These are phyloP conservation scores for Graphiopsis chlorocephala DNA, from an alignment of 2,329 filamentous ascomycete species.

Conservation along the genomic window DNA sequence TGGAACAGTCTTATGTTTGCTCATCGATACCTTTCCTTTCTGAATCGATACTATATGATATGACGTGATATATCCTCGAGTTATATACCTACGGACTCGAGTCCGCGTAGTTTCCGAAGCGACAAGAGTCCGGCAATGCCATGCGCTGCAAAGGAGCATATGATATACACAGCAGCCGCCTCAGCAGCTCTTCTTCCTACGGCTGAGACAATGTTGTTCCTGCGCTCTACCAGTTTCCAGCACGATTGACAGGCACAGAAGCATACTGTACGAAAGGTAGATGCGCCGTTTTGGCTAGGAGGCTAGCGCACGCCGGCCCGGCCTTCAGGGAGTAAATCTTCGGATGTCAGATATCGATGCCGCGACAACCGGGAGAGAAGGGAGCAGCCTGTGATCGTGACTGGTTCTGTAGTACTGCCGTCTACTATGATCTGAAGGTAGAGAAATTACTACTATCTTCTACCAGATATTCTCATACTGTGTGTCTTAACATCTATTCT, in stretches of 20 bases:
- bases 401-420: not conserved
- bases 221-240: not conserved
- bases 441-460: not conserved
- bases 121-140: not conserved
- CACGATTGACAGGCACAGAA: not conserved
- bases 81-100: not conserved
- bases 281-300: not conserved
- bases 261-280: not conserved
- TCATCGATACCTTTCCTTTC: not conserved
- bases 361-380: not conserved
- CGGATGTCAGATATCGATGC: slow-evolving; percentile 1
- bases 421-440: not conserved
- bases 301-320: slow-evolving; percentile 5
- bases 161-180: not conserved
- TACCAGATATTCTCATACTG: not conserved
- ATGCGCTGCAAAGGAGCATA: not conserved
- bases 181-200: not conserved
- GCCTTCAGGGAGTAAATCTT: not conserved
- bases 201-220: not conserved
- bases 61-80: not conserved
- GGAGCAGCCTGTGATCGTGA: not conserved
- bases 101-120: not conserved
- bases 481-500: not conserved
- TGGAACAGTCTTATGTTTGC: not conserved
- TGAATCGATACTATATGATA: not conserved